Evolutionary conservation across 116 monocot species (phyloP).

Genomic region (Papilionanthe hybrid): DNA sequence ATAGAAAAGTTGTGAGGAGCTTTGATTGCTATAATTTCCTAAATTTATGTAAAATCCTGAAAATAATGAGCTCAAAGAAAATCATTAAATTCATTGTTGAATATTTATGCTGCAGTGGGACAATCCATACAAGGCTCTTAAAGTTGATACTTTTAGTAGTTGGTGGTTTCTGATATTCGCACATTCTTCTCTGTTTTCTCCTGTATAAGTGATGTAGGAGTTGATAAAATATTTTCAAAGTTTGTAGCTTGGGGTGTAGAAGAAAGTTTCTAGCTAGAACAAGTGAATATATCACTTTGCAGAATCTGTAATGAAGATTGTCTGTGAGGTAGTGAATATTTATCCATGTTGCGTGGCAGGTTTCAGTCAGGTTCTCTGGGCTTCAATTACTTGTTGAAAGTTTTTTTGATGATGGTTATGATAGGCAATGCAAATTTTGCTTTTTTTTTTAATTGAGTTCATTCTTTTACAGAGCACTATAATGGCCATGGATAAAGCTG

Average conservation of each 20-base stretch:
- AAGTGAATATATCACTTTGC: too few relatives aligned
- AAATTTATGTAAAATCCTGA: neutral
- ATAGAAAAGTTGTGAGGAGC: neutral
- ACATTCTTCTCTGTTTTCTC: neutral
- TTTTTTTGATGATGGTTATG: neutral
- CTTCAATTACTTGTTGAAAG: neutral
- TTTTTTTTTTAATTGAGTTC: neutral
- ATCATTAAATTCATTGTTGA: neutral
- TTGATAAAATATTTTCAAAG: neutral
- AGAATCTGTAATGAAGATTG: too few relatives aligned
- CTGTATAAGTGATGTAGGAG: neutral
- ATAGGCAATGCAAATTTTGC: neutral
- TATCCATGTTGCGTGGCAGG: too few relatives aligned
- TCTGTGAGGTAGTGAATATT: too few relatives aligned
- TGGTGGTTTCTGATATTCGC: neutral
- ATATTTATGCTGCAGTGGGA: too few relatives aligned
- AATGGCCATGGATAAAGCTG: constrained; percentile 38
- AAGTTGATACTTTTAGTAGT: neutral
- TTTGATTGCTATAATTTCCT: constrained; percentile 1
- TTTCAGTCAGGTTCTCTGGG: too few relatives aligned
- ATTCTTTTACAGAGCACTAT: constrained; percentile 23
- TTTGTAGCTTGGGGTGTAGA: neutral
- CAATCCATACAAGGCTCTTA: neutral
- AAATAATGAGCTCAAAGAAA: neutral
- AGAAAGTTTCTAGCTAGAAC: too few relatives aligned